Evolutionary conservation across 495 filamentous ascomycete species (phyloP).

Genomic region (Recurvomyces mirabilis): DNA sequence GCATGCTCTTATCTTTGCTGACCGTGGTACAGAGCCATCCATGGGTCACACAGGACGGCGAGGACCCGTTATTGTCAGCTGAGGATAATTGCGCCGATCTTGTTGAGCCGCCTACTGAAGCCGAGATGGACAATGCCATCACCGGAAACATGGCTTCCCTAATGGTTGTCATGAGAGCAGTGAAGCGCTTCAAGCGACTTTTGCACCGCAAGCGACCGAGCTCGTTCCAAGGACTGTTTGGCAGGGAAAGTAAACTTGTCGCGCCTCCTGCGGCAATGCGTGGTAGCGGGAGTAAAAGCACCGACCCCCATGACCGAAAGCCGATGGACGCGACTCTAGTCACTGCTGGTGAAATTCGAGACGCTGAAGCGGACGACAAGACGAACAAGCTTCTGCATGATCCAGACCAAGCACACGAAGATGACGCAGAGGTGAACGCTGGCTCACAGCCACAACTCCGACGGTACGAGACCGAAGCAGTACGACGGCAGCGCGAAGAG

Average conservation of each 20-base stretch:
- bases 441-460: not conserved
- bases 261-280: constrained; percentile 42
- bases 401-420: constrained; percentile 16
- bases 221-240: constrained; percentile 47
- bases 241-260: constrained; percentile 43
- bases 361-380: constrained; percentile 25
- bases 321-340: constrained; percentile 39
- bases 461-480: not conserved
- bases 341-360: constrained; percentile 39
- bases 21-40: constrained; percentile 59
- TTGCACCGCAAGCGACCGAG: constrained; percentile 35
- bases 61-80: constrained; percentile 65
- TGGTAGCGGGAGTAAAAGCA: constrained; percentile 39
- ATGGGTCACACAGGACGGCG: constrained; percentile 80
- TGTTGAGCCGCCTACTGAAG: constrained; percentile 69
- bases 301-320: constrained; percentile 42
- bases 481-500: not conserved
- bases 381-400: constrained; percentile 20
- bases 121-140: constrained; percentile 83
- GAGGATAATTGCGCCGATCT: constrained; percentile 80
- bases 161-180: constrained; percentile 83
- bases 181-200: constrained; percentile 69
- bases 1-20: constrained; percentile 1
- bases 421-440: not conserved
- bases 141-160: constrained; percentile 76